Evolutionary conservation across 148 eudicot species (phyloP), one percentile per base, ranked within the genome.

Genomic region (Salicornia ramosissima): DNA sequence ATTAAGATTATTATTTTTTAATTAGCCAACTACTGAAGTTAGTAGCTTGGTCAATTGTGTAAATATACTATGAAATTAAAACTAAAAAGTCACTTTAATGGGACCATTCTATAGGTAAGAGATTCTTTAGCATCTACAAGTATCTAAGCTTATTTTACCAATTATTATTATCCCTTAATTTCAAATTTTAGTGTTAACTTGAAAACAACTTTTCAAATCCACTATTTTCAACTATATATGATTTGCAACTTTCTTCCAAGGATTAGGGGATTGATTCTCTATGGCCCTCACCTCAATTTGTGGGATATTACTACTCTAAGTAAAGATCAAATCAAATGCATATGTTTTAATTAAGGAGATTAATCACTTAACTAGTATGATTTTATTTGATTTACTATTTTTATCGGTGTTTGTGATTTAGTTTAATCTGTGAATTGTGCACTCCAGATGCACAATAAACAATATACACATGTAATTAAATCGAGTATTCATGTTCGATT

Each of bases 231-330:
- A 65, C 8, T 18, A 31, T n/a, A n/a, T n/a, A n/a, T 67, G 46
- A 52, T 51, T 68, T 51, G 60, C 19, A 25, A 68, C 60, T 68
- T 68, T 68, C 30, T 47, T 9, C 40, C 10, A 29, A 18, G 13
- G 7, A 16, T 4, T 36, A 49, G 51, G 10, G 11, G 43, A 11
- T 63, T n/a, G 71, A 68, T 68, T 68, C 61, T 34, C n/a, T 34
- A 2, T 58, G 70, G 45, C 24, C 45, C 70, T 53, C 31, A 51
- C 71, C 71, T 52, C 71, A 68, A 52, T 52, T 33, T 68, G 71
- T 5, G 71, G 59, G 49, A 68, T n/a, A n/a, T 68, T 51, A 67
- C 39, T 45, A 50, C 10, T 21, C 43, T 50, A 67, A 67, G 31
- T 51, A 33, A n/a, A 51, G 46, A 33, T 28, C 19, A 65, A 9